Evolutionary conservation across 2,329 filamentous ascomycete species (phyloP), one percentile per base, ranked within the genome.

Genomic region (Ceratocystis albifundus): DNA sequence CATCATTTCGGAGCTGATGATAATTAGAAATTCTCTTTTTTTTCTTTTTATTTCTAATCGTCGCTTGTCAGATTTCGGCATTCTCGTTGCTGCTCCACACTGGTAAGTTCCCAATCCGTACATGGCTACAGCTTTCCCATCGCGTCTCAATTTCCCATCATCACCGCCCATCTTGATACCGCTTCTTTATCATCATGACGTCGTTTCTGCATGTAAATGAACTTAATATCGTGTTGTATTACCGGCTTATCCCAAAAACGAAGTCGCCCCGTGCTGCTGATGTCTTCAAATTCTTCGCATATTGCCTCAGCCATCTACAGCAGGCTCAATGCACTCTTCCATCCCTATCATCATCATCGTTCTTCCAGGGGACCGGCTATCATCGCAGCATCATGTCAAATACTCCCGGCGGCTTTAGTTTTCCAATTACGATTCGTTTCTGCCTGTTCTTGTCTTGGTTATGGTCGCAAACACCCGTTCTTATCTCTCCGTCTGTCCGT

Each of bases 101-200:
- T 46, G 41, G 61, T 63, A 59, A 59, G 55, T 59, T 36, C 55
- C 55, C 55, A 32, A 59, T 59, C 55, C 6, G 55, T 59, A 59
- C 55, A 20, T 59, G 55, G 62, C 62, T 53, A 50, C 30, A 64
- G 50, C 62, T 55, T 50, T 32, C n/a, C 36, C 67, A 68, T 66
- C 67, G 67, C 67, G 67, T 68, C 65, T 64, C 64, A 45, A 61
- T 61, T 65, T 65, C 50, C 53, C 45, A 66, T 61, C 50, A 45
- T 65, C 64, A 61, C 22, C 63, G 36, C 46, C 57, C 64, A 50
- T 63, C 41, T 32, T 45, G 53, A 48, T 53, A 53, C 25, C 66
- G 28, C 61, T 46, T 66, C 61, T 61, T 50, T 61, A 68, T 63
- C 48, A 17, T 46, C 36, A 64, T 66, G 53, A 68, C 61, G 61